Evolutionary conservation across 495 filamentous ascomycete genomes (phyloP), one percentile per base, ranked within the genome.

Genomic region (Tuber microsphaerosporum): DNA sequence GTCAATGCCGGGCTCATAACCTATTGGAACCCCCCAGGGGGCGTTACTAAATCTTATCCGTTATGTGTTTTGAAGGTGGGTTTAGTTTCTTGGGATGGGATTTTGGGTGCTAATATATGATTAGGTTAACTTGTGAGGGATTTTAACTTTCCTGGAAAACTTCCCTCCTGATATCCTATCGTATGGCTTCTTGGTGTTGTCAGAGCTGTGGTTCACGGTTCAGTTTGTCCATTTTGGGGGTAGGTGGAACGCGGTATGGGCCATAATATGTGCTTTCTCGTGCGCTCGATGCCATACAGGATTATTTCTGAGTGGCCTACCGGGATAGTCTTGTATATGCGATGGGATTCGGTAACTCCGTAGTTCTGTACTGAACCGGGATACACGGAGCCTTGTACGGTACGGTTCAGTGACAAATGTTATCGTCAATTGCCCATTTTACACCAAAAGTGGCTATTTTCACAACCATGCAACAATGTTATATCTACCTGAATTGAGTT

Each of bases 1-100:
- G n/a, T 10, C 56, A 65, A 65, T 65, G n/a, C 56, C 56, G 56
- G 56, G 56, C 56, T 65, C 56, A 65, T 65, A 65, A 65, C n/a
- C 56, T 31, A 12, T 31, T 65, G 56, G 56, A 65, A 65, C 10
- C n/a, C 3, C 14, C 56, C 56, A n/a, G n/a, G 26, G n/a, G 10
- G 56, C 14, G n/a, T 65, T 16, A 31, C 26, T 31, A n/a, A 16
- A 31, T 10, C 3, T 31, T 31, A 31, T 65, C n/a, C 26, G 5
- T 65, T 2, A n/a, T 65, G 56, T 0, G n/a, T 65, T 65, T 17
- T 16, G 26, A 16, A 65, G 56, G 56, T 65, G 56, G n/a, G 56
- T 65, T 65, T 65, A 3, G 22, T n/a, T 12, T n/a, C 48, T 56
- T 9, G 48, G 22, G 22, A 12, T 31, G 12, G 56, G 56, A 2